A percentile compares a stretch with the other conserved stretches of the same genome.
These are phyloP conservation scores for Lasiodiplodia theobromae DNA, from an alignment of 2,329 filamentous ascomycete genomes.

Conservation along the genomic window DNA sequence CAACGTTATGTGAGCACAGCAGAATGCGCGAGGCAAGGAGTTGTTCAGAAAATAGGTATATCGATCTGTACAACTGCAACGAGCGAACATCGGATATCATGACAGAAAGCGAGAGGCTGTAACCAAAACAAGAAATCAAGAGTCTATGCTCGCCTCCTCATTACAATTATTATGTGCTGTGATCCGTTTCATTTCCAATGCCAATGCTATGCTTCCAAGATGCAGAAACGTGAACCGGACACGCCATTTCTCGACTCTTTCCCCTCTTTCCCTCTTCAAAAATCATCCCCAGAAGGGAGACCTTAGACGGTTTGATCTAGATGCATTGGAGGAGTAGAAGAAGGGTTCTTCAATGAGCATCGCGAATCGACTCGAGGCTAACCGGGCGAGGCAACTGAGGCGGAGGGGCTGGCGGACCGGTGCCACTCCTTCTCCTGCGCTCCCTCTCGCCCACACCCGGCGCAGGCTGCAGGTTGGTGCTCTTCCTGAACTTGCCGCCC, in stretches of 20 bases:
- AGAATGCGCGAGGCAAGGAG: not conserved
- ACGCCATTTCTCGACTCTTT: not conserved
- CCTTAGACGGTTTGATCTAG: not conserved
- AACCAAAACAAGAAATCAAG: conserved; percentile 7
- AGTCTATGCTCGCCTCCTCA: not conserved
- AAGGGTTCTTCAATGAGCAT: not conserved
- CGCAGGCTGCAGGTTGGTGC: conserved; percentile 48
- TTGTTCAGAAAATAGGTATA: not conserved
- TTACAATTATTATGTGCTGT: conserved; percentile 12
- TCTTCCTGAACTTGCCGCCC: conserved; percentile 65
- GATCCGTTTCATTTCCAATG: conserved; percentile 8
- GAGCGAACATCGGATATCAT: conserved; percentile 18
- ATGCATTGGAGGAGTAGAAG: not conserved
- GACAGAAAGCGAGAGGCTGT: not conserved
- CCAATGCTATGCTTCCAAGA: conserved; percentile 14
- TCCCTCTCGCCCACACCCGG: conserved; percentile 62
- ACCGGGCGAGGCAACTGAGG: conserved; percentile 15
- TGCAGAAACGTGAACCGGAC: conserved; percentile 7
- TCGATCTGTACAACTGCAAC: not conserved
- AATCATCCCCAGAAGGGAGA: not conserved
- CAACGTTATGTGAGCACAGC: not conserved
- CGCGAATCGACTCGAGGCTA: conserved; percentile 16
- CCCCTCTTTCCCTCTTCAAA: not conserved
- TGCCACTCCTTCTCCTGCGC: conserved; percentile 67
- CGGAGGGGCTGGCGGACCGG: conserved; percentile 59